phyloP scores from a whole-genome alignment of 2,329 filamentous ascomycete genomes.

The Calonectria multiphialidica region DNA sequence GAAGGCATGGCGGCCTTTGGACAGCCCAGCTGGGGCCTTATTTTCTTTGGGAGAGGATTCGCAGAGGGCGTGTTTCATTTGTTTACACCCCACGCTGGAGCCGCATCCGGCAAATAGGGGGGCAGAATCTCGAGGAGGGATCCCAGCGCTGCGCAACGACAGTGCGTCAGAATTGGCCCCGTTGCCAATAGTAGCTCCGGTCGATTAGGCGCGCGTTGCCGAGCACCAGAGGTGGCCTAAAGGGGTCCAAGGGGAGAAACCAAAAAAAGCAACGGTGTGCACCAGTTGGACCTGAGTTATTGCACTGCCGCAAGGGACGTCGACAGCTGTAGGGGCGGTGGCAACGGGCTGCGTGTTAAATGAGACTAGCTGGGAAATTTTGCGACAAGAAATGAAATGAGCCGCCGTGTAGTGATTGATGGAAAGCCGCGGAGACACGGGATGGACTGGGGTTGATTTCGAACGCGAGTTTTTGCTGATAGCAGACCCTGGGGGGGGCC shows the following conservation, averaged over 20 bases:
- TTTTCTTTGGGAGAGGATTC: conserved; percentile 36
- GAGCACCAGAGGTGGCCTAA: conserved; percentile 22
- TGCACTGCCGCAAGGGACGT: conserved; percentile 6
- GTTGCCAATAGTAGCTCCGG: conserved; percentile 27
- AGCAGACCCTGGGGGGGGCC: neutral
- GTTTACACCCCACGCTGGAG: conserved; percentile 44
- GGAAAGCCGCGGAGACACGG: neutral
- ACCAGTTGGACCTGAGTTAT: neutral
- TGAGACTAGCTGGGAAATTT: conserved; percentile 19
- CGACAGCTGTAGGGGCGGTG: neutral
- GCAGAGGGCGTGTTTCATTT: conserved; percentile 45
- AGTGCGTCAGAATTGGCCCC: conserved; percentile 1
- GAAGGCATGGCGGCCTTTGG: conserved; percentile 42
- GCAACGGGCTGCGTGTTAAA: conserved; percentile 13
- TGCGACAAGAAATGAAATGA: conserved; percentile 24
- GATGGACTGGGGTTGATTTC: conserved; percentile 7
- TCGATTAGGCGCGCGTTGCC: conserved; percentile 26
- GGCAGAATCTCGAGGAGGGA: conserved; percentile 36
- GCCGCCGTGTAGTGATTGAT: conserved; percentile 12
- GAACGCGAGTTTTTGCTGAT: neutral
- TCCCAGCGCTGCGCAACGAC: conserved; percentile 18
- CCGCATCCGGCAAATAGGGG: conserved; percentile 44
- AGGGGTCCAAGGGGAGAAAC: neutral
- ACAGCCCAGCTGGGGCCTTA: conserved; percentile 39
- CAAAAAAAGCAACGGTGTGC: neutral